These are phyloP conservation scores for Dactylellina sp. DNA, from an alignment of 2,329 filamentous ascomycete species.

Conservation along the genomic window DNA sequence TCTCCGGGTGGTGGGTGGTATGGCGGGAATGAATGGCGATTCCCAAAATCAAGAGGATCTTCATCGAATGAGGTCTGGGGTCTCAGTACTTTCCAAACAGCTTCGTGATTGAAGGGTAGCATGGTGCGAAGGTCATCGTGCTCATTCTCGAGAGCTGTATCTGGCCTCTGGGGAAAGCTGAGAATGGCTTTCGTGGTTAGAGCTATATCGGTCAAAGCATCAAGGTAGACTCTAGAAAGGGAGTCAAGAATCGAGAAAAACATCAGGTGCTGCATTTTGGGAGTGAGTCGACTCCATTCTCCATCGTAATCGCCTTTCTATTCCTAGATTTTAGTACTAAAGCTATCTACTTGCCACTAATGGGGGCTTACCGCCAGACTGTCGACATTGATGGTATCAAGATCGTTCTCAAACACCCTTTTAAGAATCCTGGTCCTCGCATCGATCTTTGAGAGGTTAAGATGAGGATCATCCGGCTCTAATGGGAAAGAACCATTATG, in stretches of 20 bases:
- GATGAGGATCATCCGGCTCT: no score
- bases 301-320: constrained; percentile 9
- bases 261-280: neutral
- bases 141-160: neutral
- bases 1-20: constrained; percentile 7
- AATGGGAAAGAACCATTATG: neutral
- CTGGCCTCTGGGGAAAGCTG: neutral
- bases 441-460: no score
- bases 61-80: constrained; percentile 19
- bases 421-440: no score
- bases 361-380: constrained; percentile 9
- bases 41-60: constrained; percentile 15
- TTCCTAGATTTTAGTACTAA: neutral
- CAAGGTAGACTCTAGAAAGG: neutral
- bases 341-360: neutral
- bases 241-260: constrained; percentile 13
- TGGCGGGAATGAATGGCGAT: neutral
- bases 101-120: constrained; percentile 1
- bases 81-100: constrained; percentile 17
- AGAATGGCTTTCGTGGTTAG: neutral
- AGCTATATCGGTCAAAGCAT: neutral
- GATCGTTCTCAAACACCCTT: no score
- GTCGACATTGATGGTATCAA: neutral
- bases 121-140: neutral
- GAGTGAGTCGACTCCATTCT: constrained; percentile 5